Evolutionary conservation across 345 rosid species (phyloP).

Genomic region (Salix exigua): DNA sequence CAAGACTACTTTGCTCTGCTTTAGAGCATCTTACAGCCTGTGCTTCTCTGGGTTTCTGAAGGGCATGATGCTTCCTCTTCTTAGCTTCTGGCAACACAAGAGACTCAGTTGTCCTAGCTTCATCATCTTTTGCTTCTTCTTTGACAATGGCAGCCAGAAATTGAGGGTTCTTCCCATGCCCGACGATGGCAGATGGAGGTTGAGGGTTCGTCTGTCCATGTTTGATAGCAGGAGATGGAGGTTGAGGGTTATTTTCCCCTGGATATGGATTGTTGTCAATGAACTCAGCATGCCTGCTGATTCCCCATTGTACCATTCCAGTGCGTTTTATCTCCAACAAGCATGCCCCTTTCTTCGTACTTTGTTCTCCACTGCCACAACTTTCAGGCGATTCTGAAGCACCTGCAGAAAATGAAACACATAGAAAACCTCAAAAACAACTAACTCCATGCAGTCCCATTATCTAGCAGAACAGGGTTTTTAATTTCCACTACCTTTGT

Average conservation of each 20-base stretch:
- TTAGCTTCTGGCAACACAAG: slow-evolving; percentile 22
- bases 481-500: slow-evolving; percentile 13
- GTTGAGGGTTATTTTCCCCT: slow-evolving; percentile 19
- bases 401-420: background rate
- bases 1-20: slow-evolving; percentile 7
- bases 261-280: background rate
- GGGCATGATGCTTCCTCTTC: slow-evolving; percentile 39
- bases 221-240: slow-evolving; percentile 26
- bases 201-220: slow-evolving; percentile 17
- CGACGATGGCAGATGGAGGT: slow-evolving; percentile 21
- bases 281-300: slow-evolving; percentile 22
- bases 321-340: slow-evolving; percentile 37
- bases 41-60: slow-evolving; percentile 22
- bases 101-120: slow-evolving; percentile 20
- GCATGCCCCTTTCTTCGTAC: slow-evolving; percentile 35
- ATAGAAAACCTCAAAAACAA: background rate
- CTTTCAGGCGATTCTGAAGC: slow-evolving; percentile 4
- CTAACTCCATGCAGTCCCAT: background rate
- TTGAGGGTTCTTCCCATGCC: slow-evolving; percentile 17
- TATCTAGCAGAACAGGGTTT: background rate
- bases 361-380: slow-evolving; percentile 23
- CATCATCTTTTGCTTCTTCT: slow-evolving; percentile 27
- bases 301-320: slow-evolving; percentile 45
- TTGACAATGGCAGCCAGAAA: slow-evolving; percentile 24
- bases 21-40: slow-evolving; percentile 19